phyloP scores from a whole-genome alignment of 1,284 basidiomycete genomes.

The Trametes hirsuta region DNA sequence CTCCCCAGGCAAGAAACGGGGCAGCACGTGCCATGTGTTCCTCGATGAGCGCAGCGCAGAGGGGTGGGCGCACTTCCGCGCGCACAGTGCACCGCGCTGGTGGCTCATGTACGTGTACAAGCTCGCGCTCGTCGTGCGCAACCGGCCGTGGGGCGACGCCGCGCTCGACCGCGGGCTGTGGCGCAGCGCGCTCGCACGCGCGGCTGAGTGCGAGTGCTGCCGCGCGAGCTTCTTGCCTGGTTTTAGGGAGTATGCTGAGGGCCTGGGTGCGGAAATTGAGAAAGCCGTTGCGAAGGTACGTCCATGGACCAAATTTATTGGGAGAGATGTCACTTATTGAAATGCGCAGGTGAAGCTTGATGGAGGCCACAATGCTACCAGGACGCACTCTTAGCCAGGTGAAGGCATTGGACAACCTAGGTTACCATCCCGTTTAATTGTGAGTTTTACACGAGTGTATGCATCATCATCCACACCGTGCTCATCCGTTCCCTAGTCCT shows the following conservation, averaged over 20 bases:
- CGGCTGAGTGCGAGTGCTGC: constrained; percentile 19
- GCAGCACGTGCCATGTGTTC: constrained; percentile 14
- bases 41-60: constrained; percentile 16
- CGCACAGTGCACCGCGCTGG: constrained; percentile 18
- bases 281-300: constrained; percentile 13
- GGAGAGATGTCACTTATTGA: not conserved
- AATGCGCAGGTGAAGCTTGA: constrained; percentile 4
- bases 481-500: not conserved
- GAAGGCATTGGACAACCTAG: not conserved
- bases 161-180: constrained; percentile 17
- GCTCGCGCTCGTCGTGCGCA: constrained; percentile 19
- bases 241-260: constrained; percentile 19
- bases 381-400: not conserved
- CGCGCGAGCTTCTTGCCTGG: constrained; percentile 13
- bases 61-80: constrained; percentile 20
- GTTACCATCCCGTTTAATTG: not conserved
- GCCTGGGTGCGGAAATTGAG: constrained; percentile 11
- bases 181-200: constrained; percentile 15
- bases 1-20: not conserved
- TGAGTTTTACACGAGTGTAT: not conserved
- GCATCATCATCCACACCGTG: no score
- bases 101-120: constrained; percentile 26
- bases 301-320: no score
- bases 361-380: not conserved
- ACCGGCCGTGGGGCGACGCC: constrained; percentile 10